Evolutionary conservation across 306 rosid genomes (phyloP).

Genomic region (Lupinus albus): DNA sequence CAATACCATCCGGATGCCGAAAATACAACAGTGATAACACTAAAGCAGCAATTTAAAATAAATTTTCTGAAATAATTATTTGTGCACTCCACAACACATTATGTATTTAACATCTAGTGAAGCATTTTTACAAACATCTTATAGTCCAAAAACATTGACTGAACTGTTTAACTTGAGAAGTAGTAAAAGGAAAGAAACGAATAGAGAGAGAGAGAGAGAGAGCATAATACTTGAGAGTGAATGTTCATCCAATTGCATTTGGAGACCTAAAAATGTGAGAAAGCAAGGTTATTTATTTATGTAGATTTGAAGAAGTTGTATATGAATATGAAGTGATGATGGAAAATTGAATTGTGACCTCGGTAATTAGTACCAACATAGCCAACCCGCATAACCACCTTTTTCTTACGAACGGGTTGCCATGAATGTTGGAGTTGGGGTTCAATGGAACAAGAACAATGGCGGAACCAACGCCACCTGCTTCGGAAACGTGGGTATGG

Average conservation of each 20-base stretch:
- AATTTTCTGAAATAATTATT: background rate
- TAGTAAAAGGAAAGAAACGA: background rate
- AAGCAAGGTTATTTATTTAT: background rate
- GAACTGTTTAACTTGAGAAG: background rate
- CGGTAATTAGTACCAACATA: slow-evolving; percentile 83
- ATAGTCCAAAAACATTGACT: background rate
- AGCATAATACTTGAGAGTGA: slow-evolving; percentile 67
- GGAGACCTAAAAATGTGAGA: slow-evolving; percentile 63
- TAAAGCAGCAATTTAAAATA: background rate
- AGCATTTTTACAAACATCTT: slow-evolving; percentile 44
- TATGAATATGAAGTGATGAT: background rate
- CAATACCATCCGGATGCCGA: background rate
- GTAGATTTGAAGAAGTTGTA: too few relatives aligned
- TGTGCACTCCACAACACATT: too few relatives aligned
- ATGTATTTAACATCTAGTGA: background rate
- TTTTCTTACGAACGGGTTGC: slow-evolving; percentile 74
- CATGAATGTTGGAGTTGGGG: slow-evolving; percentile 46
- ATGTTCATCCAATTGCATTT: slow-evolving; percentile 67
- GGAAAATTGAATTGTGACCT: slow-evolving; percentile 50
- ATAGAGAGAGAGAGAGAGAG: background rate
- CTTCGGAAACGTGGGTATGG: slow-evolving; percentile 26
- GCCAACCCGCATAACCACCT: slow-evolving; percentile 80
- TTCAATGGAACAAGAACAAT: slow-evolving; percentile 34
- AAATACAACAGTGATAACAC: background rate
- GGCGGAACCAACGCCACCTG: slow-evolving; percentile 20